phyloP scores from a whole-genome alignment of 148 eudicot species.

The Drosera capensis region DNA sequence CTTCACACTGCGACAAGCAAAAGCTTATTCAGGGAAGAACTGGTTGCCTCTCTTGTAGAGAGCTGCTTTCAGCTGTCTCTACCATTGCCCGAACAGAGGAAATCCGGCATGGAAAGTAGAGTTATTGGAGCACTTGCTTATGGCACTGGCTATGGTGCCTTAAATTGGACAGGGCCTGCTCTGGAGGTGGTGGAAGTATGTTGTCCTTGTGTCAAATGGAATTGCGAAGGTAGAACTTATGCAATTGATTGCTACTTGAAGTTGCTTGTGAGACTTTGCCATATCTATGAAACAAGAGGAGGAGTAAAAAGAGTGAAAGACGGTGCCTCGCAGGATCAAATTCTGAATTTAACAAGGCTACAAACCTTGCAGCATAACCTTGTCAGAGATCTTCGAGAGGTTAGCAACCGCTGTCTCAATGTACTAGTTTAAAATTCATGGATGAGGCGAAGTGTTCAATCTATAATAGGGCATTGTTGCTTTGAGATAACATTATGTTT shows the following conservation, averaged over 20 bases:
- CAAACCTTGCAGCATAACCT: constrained; percentile 88
- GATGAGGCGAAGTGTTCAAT: constrained; percentile 1
- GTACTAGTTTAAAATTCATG: neutral
- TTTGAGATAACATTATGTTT: no score
- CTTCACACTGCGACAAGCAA: constrained; percentile 71
- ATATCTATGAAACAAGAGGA: constrained; percentile 93
- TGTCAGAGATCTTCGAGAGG: constrained; percentile 84
- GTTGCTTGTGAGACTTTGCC: constrained; percentile 91
- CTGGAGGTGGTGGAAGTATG: constrained; percentile 98
- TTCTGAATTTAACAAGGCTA: constrained; percentile 81
- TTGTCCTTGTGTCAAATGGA: constrained; percentile 97
- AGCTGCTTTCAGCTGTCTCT: constrained; percentile 96
- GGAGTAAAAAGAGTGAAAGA: constrained; percentile 95
- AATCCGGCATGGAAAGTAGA: constrained; percentile 93
- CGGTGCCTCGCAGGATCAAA: constrained; percentile 99
- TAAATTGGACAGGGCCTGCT: constrained; percentile 97
- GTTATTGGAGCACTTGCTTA: constrained; percentile 98
- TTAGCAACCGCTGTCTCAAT: constrained; percentile 12
- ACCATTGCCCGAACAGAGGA: constrained; percentile 94
- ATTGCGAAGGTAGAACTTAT: constrained; percentile 93
- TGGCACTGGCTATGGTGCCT: constrained; percentile 99
- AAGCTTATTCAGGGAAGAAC: constrained; percentile 90
- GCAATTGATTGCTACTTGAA: constrained; percentile 96
- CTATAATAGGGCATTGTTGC: no score
- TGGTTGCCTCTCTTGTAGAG: constrained; percentile 92